phyloP scores from a whole-genome alignment of 2,329 filamentous ascomycete genomes.

The Coniochaeta pulveracea region DNA sequence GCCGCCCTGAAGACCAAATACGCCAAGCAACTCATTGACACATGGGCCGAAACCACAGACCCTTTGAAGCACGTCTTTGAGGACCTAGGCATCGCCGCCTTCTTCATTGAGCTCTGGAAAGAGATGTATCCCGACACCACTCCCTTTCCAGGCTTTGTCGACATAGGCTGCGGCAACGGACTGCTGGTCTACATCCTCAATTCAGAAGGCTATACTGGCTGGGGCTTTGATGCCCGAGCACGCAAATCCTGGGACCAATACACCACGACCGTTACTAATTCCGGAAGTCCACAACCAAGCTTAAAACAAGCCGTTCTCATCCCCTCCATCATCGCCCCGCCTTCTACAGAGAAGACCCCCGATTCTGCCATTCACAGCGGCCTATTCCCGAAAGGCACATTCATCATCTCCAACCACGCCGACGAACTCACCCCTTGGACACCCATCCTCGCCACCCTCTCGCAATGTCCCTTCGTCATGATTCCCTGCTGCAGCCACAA shows the following conservation, averaged over 20 bases:
- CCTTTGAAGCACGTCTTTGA: slow-evolving; percentile 92
- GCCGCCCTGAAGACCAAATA: slow-evolving; percentile 69
- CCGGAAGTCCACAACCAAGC: slow-evolving; percentile 13
- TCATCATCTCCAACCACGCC: slow-evolving; percentile 94
- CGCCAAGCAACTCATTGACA: slow-evolving; percentile 55
- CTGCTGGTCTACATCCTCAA: slow-evolving; percentile 75
- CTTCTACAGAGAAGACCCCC: slow-evolving; percentile 2
- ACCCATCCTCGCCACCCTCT: slow-evolving; percentile 70
- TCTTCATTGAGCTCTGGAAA: slow-evolving; percentile 82
- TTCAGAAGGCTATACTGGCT: slow-evolving; percentile 71
- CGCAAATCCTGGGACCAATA: slow-evolving; percentile 81
- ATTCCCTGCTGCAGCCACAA: slow-evolving; percentile 94
- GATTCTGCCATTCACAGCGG: slow-evolving; percentile 40
- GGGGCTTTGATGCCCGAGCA: slow-evolving; percentile 82
- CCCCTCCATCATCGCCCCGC: slow-evolving; percentile 25
- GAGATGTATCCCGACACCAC: slow-evolving; percentile 55
- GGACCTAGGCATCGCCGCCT: slow-evolving; percentile 81
- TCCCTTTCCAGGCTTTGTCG: slow-evolving; percentile 78
- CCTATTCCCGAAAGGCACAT: slow-evolving; percentile 61
- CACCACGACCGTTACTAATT: slow-evolving; percentile 18
- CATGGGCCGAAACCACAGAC: slow-evolving; percentile 80
- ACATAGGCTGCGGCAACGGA: slow-evolving; percentile 93
- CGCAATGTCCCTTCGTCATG: slow-evolving; percentile 71
- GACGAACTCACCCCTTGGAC: slow-evolving; percentile 97
- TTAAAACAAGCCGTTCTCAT: slow-evolving; percentile 38